Percentiles rank a stretch among this genome's conserved stretches.
Evolutionary conservation across 2,329 filamentous ascomycete species (phyloP).

Genomic region (Nigrospora osmanthi): DNA sequence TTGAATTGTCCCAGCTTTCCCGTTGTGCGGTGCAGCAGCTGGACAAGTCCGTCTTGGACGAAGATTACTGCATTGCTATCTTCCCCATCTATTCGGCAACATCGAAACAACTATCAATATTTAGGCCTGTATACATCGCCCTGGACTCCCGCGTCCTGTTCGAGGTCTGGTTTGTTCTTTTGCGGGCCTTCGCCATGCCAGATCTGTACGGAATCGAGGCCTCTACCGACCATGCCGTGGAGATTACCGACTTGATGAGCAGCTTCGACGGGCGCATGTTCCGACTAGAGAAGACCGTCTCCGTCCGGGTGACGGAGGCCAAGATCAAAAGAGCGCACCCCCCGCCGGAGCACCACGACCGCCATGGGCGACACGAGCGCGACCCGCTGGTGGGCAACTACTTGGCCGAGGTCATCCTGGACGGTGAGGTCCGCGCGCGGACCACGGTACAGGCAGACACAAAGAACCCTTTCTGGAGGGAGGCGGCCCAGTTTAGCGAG

Average conservation of each 20-base stretch:
- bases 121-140: slow-evolving; percentile 83
- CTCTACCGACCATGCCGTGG: slow-evolving; percentile 32
- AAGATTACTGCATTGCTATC: slow-evolving; percentile 90
- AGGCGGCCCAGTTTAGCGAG: slow-evolving; percentile 71
- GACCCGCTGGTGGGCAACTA: slow-evolving; percentile 59
- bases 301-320: slow-evolving; percentile 52
- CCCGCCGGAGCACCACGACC: slow-evolving; percentile 19
- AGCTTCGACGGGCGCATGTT: slow-evolving; percentile 44
- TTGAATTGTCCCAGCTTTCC: slow-evolving; percentile 83
- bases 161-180: slow-evolving; percentile 91
- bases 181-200: slow-evolving; percentile 86
- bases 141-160: slow-evolving; percentile 84
- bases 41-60: slow-evolving; percentile 82
- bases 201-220: slow-evolving; percentile 69
- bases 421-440: slow-evolving; percentile 70
- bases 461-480: slow-evolving; percentile 73
- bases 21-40: slow-evolving; percentile 85
- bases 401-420: slow-evolving; percentile 70
- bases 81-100: slow-evolving; percentile 85
- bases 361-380: slow-evolving; percentile 23
- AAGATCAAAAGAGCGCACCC: slow-evolving; percentile 40
- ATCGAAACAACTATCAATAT: slow-evolving; percentile 64
- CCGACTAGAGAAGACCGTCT: slow-evolving; percentile 53
- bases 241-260: slow-evolving; percentile 29
- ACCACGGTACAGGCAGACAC: slow-evolving; percentile 66